phyloP scores from a whole-genome alignment of 176 grass and related monocot species.

The Cymbopogon citratus region DNA sequence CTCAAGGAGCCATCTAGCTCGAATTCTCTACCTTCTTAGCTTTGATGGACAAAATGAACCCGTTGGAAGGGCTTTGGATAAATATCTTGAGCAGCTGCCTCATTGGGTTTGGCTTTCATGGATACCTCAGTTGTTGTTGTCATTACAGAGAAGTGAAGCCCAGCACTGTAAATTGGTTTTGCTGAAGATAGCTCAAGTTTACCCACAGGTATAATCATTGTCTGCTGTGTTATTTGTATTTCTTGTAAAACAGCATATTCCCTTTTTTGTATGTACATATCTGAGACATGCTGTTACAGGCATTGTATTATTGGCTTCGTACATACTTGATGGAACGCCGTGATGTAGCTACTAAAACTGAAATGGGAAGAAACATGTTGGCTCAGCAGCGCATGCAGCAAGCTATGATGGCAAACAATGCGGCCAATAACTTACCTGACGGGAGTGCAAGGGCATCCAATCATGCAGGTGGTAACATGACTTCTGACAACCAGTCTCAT shows the following conservation, averaged over 20 bases:
- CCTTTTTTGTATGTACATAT: constrained; percentile 3
- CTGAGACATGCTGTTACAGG: constrained; percentile 45
- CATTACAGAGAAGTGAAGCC: constrained; percentile 87
- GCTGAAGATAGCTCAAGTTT: constrained; percentile 93
- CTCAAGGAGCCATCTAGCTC: constrained; percentile 88
- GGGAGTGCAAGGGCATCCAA: constrained; percentile 32
- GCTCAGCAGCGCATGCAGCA: constrained; percentile 95
- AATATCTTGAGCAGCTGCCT: constrained; percentile 96
- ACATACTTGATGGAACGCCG: constrained; percentile 97
- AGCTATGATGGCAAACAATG: constrained; percentile 62
- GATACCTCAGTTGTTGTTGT: constrained; percentile 95
- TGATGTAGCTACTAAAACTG: constrained; percentile 94
- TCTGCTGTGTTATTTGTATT: constrained; percentile 3
- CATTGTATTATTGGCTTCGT: constrained; percentile 97
- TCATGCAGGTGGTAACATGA: constrained; percentile 41
- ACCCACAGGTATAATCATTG: constrained; percentile 72
- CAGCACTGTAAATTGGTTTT: constrained; percentile 97
- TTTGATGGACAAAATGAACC: constrained; percentile 94
- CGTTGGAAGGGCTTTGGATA: constrained; percentile 81
- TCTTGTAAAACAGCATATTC: constrained; percentile 1
- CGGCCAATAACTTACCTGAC: constrained; percentile 48
- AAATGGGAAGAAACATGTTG: constrained; percentile 75
- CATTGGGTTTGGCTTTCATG: constrained; percentile 99
- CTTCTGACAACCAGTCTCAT: constrained; percentile 61
- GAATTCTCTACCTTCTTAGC: constrained; percentile 94